Evolutionary conservation across 768 basidiomycete species (phyloP).

Genomic region (Mycena belliarum): DNA sequence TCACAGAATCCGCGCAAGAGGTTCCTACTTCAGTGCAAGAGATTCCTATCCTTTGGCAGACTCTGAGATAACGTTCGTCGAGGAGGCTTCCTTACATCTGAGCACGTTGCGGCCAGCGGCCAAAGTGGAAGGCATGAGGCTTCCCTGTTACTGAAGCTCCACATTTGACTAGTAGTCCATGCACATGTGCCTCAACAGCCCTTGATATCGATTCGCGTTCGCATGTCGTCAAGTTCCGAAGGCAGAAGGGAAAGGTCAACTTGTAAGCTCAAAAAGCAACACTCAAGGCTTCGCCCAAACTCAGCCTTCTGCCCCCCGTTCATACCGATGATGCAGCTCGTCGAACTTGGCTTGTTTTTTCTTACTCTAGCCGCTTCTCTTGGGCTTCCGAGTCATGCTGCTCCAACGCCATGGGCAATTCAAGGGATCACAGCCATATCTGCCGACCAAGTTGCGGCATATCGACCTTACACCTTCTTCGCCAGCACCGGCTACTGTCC

Average conservation of each 20-base stretch:
- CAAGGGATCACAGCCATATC: conserved; percentile 25
- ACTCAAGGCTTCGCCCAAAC: no score
- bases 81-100: not conserved
- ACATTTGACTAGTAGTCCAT: no score
- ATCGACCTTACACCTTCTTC: conserved; percentile 37
- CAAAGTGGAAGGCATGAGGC: not conserved
- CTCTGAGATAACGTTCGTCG: not conserved
- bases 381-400: not conserved
- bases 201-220: no score
- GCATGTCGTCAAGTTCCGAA: no score
- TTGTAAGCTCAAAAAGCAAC: no score
- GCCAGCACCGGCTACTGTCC: conserved; percentile 43
- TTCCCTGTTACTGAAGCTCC: not conserved
- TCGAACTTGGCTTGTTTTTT: not conserved
- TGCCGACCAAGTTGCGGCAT: conserved; percentile 33
- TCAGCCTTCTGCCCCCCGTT: not conserved
- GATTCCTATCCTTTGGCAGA: no score
- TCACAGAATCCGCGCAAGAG: no score
- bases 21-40: no score
- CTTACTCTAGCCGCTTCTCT: not conserved
- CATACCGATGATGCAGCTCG: not conserved
- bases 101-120: not conserved
- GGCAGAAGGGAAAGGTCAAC: no score
- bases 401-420: not conserved
- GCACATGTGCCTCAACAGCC: not conserved